These are phyloP conservation scores for Cercospora brassicicola DNA, from an alignment of 2,329 filamentous ascomycete species.

Conservation along the genomic window DNA sequence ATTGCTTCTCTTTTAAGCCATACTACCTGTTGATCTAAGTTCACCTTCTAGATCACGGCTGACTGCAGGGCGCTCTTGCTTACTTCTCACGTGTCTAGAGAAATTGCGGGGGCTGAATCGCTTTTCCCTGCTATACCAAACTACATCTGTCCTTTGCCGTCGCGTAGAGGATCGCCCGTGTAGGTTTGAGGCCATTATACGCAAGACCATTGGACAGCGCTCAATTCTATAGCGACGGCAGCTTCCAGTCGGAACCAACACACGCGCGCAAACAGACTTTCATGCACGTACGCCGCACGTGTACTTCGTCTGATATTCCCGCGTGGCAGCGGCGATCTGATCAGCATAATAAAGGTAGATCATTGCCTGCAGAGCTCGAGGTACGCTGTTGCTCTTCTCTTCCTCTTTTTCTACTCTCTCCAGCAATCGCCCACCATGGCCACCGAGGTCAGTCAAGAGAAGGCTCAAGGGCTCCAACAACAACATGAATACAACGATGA, in stretches of 20 bases:
- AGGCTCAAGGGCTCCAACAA: conserved; percentile 3
- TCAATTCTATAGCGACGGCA: conserved; percentile 1
- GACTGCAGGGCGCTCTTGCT: background rate
- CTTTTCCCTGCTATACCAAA: conserved; percentile 8
- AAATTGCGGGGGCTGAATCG: conserved; percentile 2
- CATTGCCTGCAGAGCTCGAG: conserved; percentile 3
- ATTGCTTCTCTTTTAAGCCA: background rate
- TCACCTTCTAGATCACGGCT: background rate
- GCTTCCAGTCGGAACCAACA: conserved; percentile 1
- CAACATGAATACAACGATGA: conserved; percentile 14
- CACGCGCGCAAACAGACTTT: conserved; percentile 1
- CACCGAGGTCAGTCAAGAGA: conserved; percentile 11
- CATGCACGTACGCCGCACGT: conserved; percentile 12
- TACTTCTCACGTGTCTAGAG: conserved; percentile 5
- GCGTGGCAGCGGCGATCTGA: conserved; percentile 19
- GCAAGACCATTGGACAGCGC: background rate
- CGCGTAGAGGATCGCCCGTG: background rate
- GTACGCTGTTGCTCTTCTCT: conserved; percentile 11
- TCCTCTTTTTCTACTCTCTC: background rate
- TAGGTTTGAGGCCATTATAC: background rate
- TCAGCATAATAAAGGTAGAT: conserved; percentile 14
- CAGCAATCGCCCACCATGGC: conserved; percentile 12
- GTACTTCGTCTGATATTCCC: conserved; percentile 13
- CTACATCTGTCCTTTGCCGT: conserved; percentile 20
- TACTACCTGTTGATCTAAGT: background rate